Evolutionary conservation across 441 rosid genomes (phyloP), one percentile per base, ranked within the genome.

Genomic region (Viola pubescens): DNA sequence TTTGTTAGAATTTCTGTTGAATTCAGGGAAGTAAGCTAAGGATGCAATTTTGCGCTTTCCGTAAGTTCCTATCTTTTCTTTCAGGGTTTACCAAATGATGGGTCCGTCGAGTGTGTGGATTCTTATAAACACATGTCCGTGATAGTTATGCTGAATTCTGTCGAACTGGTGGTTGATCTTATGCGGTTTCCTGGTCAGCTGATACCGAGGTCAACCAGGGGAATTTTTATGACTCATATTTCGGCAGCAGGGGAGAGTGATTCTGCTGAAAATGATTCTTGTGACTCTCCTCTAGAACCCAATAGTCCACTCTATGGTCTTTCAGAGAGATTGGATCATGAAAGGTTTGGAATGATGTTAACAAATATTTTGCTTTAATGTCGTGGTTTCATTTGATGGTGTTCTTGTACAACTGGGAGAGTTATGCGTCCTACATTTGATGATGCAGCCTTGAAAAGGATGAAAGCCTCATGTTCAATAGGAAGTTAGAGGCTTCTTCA

Each of bases 211-310:
- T 80, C 99, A 59, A 82, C 97, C 51, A 91, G 81, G 65, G 99
- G 98, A 45, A 84, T 91, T 46, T 82, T 81, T 71, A 89, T 89
- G 99, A 82, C 95, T 72, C 99, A 94, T 78, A 79, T 87, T 61
- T 82, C 98, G 66, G 92, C 95, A 37, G 91, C 94, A 62, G 99
- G 97, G 79, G 99, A 94, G 83, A 91, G 98, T 79, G 99, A 94
- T 77, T 94, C 97, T 75, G 98, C 96, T 60, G 99, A 94, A 78
- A 94, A 94, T 79, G 99, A 94, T 71, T 94, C 99, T 39, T 94
- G 99, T 54, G 99, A 94, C 75, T 94, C 99, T 65, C 98, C 99
- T 9, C 77, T 94, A 54, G 99, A 94, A 78, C 99, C 99, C 68
- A 94, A 91, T 69, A 94, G 99, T 77, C 99, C 99, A 61, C 78